Conservation (phyloP, 306 rosid genomes). For the Arachis hypogaea region DNA sequence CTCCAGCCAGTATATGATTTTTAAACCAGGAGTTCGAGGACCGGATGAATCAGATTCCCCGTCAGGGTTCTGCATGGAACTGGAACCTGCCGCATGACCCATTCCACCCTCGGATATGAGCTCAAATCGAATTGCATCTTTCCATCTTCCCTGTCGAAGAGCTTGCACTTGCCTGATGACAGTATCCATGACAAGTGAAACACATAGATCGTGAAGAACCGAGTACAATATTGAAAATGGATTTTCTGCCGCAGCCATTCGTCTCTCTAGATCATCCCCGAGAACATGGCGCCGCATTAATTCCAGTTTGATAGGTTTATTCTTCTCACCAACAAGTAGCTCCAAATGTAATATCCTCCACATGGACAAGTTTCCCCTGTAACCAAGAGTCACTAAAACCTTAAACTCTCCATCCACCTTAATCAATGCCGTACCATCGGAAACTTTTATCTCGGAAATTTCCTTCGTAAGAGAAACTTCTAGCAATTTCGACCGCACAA, state of each 20-base stretch:
- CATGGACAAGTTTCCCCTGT: constrained; percentile 89
- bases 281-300: constrained; percentile 62
- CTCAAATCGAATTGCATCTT: constrained; percentile 93
- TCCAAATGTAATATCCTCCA: constrained; percentile 99
- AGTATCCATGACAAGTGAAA: constrained; percentile 91
- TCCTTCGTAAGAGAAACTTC: constrained; percentile 83
- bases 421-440: constrained; percentile 80
- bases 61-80: constrained; percentile 75
- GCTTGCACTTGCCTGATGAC: constrained; percentile 85
- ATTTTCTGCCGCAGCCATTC: constrained; percentile 93
- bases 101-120: constrained; percentile 70
- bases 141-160: constrained; percentile 97
- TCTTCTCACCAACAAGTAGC: constrained; percentile 91
- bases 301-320: constrained; percentile 72
- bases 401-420: constrained; percentile 88
- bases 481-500: constrained; percentile 87
- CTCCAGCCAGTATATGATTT: constrained; percentile 92
- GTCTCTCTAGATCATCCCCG: constrained; percentile 95
- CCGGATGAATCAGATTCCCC: constrained; percentile 82
- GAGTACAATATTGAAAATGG: constrained; percentile 80
- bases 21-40: constrained; percentile 85
- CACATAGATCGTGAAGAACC: constrained; percentile 88
- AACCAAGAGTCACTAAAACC: constrained; percentile 92
- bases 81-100: constrained; percentile 67
- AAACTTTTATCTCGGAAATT: constrained; percentile 71